Evolutionary conservation across 1,139 yeast genomes (phyloP).

Genomic region (Suhomyces wounanorum): DNA sequence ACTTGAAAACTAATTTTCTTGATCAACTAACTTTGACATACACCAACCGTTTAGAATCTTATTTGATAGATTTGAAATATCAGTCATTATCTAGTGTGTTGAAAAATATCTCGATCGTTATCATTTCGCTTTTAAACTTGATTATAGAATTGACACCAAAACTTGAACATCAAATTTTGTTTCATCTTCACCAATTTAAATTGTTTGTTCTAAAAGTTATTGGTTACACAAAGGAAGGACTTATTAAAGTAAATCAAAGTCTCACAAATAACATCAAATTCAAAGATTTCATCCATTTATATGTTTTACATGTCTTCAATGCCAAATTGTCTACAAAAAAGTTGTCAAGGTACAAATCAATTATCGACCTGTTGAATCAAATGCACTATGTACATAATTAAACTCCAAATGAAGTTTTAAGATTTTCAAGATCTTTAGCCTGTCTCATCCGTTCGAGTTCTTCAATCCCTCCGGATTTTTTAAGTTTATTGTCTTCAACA

Average conservation of each 20-base stretch:
- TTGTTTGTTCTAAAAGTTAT: background rate
- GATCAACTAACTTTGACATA: constrained; percentile 19
- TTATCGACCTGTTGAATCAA: background rate
- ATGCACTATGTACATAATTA: background rate
- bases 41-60: constrained; percentile 14
- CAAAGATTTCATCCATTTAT: background rate
- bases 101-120: constrained; percentile 11
- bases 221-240: background rate
- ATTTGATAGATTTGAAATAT: constrained; percentile 16
- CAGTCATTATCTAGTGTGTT: constrained; percentile 13
- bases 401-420: constrained; percentile 48
- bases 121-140: constrained; percentile 12
- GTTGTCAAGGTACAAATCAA: background rate
- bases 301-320: background rate
- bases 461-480: constrained; percentile 84
- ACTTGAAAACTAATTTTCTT: constrained; percentile 19
- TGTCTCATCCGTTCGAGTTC: constrained; percentile 74
- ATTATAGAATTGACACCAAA: background rate
- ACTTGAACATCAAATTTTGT: background rate
- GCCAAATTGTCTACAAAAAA: background rate
- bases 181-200: background rate
- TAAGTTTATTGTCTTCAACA: constrained; percentile 73
- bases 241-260: background rate
- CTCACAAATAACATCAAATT: background rate
- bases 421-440: constrained; percentile 67